Conservation (phyloP, 2,329 filamentous ascomycete genomes). For the Domatiomyces globalis region DNA sequence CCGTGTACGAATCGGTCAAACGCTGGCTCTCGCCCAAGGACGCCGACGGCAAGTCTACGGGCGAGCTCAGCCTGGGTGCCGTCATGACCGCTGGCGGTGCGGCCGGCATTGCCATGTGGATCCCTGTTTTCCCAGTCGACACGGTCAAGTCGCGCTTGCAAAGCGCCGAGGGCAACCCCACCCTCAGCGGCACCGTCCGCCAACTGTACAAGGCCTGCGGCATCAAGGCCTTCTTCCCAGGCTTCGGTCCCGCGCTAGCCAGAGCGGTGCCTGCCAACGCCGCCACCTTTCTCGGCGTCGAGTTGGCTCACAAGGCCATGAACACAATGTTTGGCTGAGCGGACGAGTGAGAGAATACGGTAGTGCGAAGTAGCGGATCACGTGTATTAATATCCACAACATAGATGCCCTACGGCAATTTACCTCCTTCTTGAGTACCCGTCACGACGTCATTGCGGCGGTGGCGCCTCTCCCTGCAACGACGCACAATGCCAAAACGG, state of each 20-base stretch:
- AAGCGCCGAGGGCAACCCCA: slow-evolving; percentile 73
- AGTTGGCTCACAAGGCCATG: slow-evolving; percentile 38
- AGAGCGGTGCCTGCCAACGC: slow-evolving; percentile 93
- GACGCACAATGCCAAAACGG: too few species aligned
- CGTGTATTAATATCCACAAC: background rate
- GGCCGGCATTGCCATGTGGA: slow-evolving; percentile 97
- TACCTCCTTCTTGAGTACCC: too few species aligned
- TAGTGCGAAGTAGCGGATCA: background rate
- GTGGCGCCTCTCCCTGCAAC: too few species aligned
- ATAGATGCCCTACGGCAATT: too few species aligned
- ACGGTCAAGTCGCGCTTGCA: slow-evolving; percentile 92
- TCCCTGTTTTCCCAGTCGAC: slow-evolving; percentile 93
- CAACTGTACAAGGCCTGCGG: slow-evolving; percentile 76
- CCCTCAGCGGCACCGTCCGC: slow-evolving; percentile 62
- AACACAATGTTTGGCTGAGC: slow-evolving; percentile 30
- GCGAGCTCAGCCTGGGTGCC: slow-evolving; percentile 66
- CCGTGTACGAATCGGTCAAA: slow-evolving; percentile 94
- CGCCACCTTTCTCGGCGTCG: slow-evolving; percentile 60
- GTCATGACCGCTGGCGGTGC: slow-evolving; percentile 77
- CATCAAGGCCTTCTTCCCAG: slow-evolving; percentile 87
- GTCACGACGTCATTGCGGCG: background rate
- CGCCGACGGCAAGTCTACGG: slow-evolving; percentile 55
- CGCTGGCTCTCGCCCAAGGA: slow-evolving; percentile 71
- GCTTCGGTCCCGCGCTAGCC: slow-evolving; percentile 81
- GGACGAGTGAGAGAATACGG: background rate